phyloP scores from a whole-genome alignment of 2,329 filamentous ascomycete species.

The Sporothrix phasma region DNA sequence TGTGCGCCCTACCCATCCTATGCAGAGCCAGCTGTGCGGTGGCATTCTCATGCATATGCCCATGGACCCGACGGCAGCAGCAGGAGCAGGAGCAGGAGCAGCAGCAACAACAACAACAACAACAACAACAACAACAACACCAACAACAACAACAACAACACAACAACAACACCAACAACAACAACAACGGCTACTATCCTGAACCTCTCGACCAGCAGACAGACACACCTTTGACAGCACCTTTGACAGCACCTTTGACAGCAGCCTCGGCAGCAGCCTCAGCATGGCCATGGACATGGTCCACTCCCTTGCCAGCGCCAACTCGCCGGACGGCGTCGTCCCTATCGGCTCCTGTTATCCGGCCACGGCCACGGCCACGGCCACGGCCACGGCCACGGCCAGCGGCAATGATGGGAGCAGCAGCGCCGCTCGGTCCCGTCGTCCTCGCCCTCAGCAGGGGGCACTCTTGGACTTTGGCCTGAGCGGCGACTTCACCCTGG shows the following conservation, averaged over 20 bases:
- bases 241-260: not conserved
- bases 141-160: no score
- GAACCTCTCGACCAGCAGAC: no score
- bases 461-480: constrained; percentile 4
- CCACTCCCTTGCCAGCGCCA: not conserved
- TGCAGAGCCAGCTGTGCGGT: constrained; percentile 19
- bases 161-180: no score
- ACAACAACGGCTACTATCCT: no score
- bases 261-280: not conserved
- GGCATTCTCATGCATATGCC: constrained; percentile 25
- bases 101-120: no score
- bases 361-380: not conserved
- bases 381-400: not conserved
- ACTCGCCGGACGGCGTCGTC: not conserved
- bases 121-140: no score
- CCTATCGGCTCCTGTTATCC: not conserved
- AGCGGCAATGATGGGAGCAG: not conserved
- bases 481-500: not conserved
- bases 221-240: no score
- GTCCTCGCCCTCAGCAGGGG: constrained; percentile 14
- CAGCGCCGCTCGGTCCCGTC: not conserved
- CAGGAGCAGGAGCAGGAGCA: not conserved
- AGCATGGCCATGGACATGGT: not conserved
- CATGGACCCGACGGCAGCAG: constrained; percentile 5
- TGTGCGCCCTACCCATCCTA: not conserved